Conservation (phyloP, 345 rosid species). For the Eucalyptus cloeziana region DNA sequence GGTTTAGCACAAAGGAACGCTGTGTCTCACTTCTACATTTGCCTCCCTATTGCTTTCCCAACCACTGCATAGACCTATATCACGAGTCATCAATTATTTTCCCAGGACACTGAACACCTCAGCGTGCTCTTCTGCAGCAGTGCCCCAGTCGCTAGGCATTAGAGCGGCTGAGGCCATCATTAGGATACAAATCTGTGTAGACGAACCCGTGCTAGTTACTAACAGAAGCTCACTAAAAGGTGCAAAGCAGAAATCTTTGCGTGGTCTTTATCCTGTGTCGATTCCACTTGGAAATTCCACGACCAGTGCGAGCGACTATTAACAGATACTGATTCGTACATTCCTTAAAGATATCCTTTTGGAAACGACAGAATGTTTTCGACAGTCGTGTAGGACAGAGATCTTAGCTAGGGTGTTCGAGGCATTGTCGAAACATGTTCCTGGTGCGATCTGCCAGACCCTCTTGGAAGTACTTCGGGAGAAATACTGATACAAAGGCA, state of each 20-base stretch:
- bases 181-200: neutral
- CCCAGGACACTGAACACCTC: neutral
- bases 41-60: neutral
- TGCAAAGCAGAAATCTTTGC: neutral
- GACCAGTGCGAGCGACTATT: neutral
- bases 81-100: neutral
- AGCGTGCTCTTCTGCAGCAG: neutral
- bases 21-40: neutral
- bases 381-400: conserved; percentile 93
- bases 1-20: neutral
- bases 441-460: conserved; percentile 82
- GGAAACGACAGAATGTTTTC: neutral
- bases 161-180: neutral
- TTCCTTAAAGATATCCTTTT: conserved; percentile 78
- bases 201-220: neutral
- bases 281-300: neutral
- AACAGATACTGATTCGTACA: conserved; percentile 4
- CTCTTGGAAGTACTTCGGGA: conserved; percentile 71
- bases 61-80: neutral
- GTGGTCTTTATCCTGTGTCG: neutral
- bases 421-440: conserved; percentile 70
- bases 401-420: conserved; percentile 69
- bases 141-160: neutral
- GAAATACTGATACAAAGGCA: neutral
- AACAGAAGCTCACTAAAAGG: neutral